Conservation (phyloP, 352 stramenopile genomes). For the Saprolegnia parasitica region DNA sequence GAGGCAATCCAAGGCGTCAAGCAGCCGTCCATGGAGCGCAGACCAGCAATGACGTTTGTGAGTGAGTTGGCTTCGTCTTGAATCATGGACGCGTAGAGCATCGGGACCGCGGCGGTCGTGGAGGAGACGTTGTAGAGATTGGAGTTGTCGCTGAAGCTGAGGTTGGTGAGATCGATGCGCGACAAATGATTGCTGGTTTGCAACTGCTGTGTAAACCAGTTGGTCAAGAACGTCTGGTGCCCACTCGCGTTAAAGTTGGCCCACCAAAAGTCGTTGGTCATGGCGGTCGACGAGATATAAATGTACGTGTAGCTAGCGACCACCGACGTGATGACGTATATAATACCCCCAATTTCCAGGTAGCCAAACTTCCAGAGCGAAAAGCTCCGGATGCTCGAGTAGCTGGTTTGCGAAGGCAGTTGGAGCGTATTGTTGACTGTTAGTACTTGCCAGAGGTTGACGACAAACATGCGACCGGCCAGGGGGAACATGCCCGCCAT, state of each 20-base stretch:
- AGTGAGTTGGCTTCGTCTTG: constrained; percentile 27
- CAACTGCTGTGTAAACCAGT: not conserved
- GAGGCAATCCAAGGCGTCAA: constrained; percentile 21
- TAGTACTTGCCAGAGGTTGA: not conserved
- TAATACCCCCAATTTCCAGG: not conserved
- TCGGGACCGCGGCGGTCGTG: not conserved
- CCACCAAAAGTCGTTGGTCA: constrained; percentile 29
- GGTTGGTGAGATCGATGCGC: too few relatives aligned
- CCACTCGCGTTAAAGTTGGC: constrained; percentile 3
- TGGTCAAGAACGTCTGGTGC: not conserved
- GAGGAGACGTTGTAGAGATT: not conserved
- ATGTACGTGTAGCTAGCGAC: constrained; percentile 16
- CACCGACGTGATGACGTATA: constrained; percentile 8
- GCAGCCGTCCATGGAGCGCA: constrained; percentile 14
- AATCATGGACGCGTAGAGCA: constrained; percentile 4
- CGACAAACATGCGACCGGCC: not conserved
- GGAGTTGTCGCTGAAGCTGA: not conserved
- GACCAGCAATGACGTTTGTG: constrained; percentile 4
- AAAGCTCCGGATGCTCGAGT: not conserved
- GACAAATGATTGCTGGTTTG: too few relatives aligned
- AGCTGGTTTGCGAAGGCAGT: not conserved
- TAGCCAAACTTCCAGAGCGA: not conserved
- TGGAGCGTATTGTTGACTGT: not conserved
- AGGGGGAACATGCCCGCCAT: constrained; percentile 5
- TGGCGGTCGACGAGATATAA: not conserved